Evolutionary conservation across 352 stramenopile species (phyloP), one percentile per base, ranked within the genome.

Genomic region (Phytophthora sp.): DNA sequence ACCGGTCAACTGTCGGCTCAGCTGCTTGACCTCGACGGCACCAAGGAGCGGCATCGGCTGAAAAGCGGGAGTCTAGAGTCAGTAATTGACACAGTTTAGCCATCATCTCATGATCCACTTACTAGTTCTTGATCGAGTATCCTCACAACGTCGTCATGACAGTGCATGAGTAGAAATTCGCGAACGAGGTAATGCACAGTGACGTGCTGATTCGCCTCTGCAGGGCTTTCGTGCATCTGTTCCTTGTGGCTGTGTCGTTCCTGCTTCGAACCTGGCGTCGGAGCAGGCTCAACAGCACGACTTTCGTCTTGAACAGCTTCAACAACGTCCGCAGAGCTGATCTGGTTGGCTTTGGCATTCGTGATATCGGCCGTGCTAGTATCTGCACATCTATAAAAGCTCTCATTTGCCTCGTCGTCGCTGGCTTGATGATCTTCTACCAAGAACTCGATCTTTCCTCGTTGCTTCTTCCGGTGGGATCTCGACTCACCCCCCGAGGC

Each of bases 101-200:
- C 35, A 47, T 46, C 16, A 44, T 13, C 13, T n/a, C n/a, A 50
- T 31, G 26, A n/a, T 15, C 21, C 4, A 69, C 67, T 62, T 67
- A 76, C 69, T 36, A 63, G 57, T 62, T 90, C 79, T 58, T 73
- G 56, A 7, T 86, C 77, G 30, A 90, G 69, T 52, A 83, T 53
- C 29, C 67, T 50, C 21, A 76, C 61, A 52, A 89, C 63, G 13
- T 76, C 60, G 2, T 73, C 63, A 1, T 75, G 73, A 45, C 74
- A 73, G 30, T 82, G 76, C 9, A 73, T 70, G 21, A 74, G 63
- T 9, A 93, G 67, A 31, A 88, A 90, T 23, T 90, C 77, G 2
- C 77, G 79, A n/a, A 91, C 74, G n/a, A 90, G 69, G 31, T 85
- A 70, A 27, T 86, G 68, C 15, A 84, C 66, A 27, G 77, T 78